Base-by-base conservation (phyloP, 2,329 filamentous ascomycete genomes). In the Aureobasidium sp. region DNA sequence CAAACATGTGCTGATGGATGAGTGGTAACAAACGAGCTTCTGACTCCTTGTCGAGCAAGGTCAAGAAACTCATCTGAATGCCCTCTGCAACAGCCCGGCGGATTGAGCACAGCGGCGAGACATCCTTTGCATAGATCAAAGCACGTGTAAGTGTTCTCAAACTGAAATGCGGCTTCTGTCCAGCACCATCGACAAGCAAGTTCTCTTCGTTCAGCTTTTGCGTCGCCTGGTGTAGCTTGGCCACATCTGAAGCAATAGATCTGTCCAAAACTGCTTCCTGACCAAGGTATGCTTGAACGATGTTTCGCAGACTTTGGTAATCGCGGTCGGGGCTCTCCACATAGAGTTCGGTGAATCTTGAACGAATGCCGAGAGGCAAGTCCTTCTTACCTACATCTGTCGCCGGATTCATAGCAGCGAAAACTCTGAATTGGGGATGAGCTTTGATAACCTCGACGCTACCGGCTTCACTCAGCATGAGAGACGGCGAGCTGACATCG, bases 391-490 rank as follows among this genome's bases (percentile, higher is more conserved):
- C 94, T 60, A 96, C 86, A 76, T 99, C 94, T 3, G 94, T 99
- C 5, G 94, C 94, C 31, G 94, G 94, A 69, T 99, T 99, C 94
- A 99, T 99, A 29, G 95, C 94, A 55, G 90, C 95, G 70, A 99
- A 99, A 15, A 99, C 89, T 40, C 94, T 86, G 72, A 99, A 99
- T 65, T 96, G 86, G 0, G 90, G 87, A 72, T 99, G 93, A 0
- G 92, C 94, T 63, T 86, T 81, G 37, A 99, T 86, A 65, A 92
- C 84, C 72, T 97, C 90, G 45, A 96, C 90, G 66, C 94, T 91
- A 38, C 94, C 94, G 40, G 91, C 94, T 75, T 99, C 94, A 0
- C 92, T 92, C 8, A 99, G 81, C 4, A 99, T 77, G 47, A 99
- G 85, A 0, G 90, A 96, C 1, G 93, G 93, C 0, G 79, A 79